These are phyloP conservation scores for Raffaelea ambrosiae DNA, from an alignment of 2,329 filamentous ascomycete species.

Conservation along the genomic window DNA sequence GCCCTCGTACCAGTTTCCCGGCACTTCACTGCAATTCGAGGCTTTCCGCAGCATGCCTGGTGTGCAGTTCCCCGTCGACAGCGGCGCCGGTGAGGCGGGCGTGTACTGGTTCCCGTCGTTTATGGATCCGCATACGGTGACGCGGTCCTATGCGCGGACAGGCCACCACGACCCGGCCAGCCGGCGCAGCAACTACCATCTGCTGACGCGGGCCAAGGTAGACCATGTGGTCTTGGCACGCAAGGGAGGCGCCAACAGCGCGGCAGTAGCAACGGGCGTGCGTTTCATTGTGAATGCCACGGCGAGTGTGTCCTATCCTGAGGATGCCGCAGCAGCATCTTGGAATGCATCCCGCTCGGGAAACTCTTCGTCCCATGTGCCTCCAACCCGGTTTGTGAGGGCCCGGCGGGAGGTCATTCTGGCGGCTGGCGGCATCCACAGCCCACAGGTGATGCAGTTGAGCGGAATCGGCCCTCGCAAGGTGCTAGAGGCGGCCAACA, in stretches of 20 bases:
- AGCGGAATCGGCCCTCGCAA: conserved; percentile 29
- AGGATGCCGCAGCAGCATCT: too few species aligned
- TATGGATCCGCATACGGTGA: conserved; percentile 26
- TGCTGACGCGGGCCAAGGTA: conserved; percentile 21
- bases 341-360: too few species aligned
- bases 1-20: conserved; percentile 28
- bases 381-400: conserved; percentile 14
- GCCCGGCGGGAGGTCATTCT: conserved; percentile 32
- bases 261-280: conserved; percentile 20
- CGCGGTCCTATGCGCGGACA: conserved; percentile 29
- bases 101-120: conserved; percentile 33
- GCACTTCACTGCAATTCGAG: conserved; percentile 20
- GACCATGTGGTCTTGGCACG: conserved; percentile 17
- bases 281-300: conserved; percentile 13
- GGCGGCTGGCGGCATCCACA: conserved; percentile 32
- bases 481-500: conserved; percentile 32
- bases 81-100: conserved; percentile 25
- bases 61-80: conserved; percentile 28
- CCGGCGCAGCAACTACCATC: conserved; percentile 22
- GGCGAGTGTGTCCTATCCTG: neutral
- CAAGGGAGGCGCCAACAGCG: neutral
- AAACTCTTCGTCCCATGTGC: too few species aligned
- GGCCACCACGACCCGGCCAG: conserved; percentile 23
- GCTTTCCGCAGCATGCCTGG: conserved; percentile 27
- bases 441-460: conserved; percentile 25